These are phyloP conservation scores for Entelexis sorbosivorans DNA, from an alignment of 1,139 yeast species.

Conservation along the genomic window DNA sequence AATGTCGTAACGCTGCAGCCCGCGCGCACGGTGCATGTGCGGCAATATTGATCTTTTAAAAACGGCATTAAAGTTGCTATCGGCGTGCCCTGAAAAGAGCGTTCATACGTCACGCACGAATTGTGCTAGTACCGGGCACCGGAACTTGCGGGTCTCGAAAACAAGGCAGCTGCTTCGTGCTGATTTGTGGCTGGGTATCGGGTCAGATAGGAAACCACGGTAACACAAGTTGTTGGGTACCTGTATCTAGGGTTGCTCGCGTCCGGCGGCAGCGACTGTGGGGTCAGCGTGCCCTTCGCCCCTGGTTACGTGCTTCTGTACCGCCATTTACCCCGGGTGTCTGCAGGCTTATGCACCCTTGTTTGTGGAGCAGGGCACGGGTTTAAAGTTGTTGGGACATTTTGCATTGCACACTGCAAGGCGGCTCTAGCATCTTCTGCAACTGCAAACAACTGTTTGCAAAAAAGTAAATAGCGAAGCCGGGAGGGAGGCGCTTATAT, in stretches of 20 bases:
- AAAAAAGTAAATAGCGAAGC: not conserved
- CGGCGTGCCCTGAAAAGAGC: no score
- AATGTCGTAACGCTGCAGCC: no score
- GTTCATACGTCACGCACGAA: no score
- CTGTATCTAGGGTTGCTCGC: not conserved
- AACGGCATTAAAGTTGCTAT: no score
- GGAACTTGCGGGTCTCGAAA: no score
- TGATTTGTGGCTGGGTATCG: no score
- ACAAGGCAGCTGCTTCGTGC: no score
- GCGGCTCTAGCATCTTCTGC: not conserved
- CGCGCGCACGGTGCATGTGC: no score
- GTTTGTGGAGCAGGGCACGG: constrained; percentile 2
- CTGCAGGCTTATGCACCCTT: not conserved
- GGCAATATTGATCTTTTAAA: no score
- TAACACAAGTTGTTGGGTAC: no score
- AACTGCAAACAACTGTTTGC: not conserved
- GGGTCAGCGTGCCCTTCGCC: not conserved
- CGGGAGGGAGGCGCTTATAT: not conserved
- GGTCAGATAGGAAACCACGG: no score
- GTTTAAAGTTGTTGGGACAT: constrained; percentile 3
- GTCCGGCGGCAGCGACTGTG: not conserved
- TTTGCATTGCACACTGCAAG: not conserved
- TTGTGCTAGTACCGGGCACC: no score
- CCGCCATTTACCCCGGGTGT: not conserved
- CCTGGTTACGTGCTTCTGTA: not conserved